Evolutionary conservation across 345 rosid genomes (phyloP), one percentile per base, ranked within the genome.

Genomic region (Salix purpurea): DNA sequence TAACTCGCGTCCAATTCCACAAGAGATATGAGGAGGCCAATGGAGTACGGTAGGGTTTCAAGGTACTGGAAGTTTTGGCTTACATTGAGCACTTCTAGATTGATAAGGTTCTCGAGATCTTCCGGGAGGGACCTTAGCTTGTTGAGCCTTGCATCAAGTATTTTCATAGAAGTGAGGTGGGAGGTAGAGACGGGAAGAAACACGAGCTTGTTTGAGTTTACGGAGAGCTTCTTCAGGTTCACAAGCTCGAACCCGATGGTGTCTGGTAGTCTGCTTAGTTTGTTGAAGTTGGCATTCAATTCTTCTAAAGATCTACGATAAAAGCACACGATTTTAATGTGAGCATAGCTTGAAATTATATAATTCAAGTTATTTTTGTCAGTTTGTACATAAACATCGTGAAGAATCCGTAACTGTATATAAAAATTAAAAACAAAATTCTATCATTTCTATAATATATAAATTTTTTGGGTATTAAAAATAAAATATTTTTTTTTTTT

Each of bases 21-120:
- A 10, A 94, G 92, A 65, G 95, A 91, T 15, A 89, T 52, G 34
- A 94, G 86, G 34, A 92, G 89, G 77, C 98, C 97, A 0, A 93
- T 65, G 34, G 97, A 89, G 76, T 85, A 85, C 0, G 97, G 97
- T 1, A 94, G 82, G 5, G 64, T 23, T 32, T 86, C 81, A 0
- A 94, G 91, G 82, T 86, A 84, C 10, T 91, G 98, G 76, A 94
- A 94, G 76, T 94, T 94, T 44, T 92, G 97, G 78, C 98, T 92
- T 14, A 92, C 83, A 42, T 94, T 94, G 19, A 94, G 91, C 65
- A 87, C 79, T 81, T 92, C 83, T 3, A 94, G 84, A 80, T 88
- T 89, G 78, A 90, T 86, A 11, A 94, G 84, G 70, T 89, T 94
- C 80, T 92, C 97, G 1, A 94, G 71, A 80, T 90, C 98, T 30